Percentiles rank a stretch among this genome's conserved stretches.
phyloP scores from a whole-genome alignment of 345 rosid species.

The Rubroshorea leprosula region DNA sequence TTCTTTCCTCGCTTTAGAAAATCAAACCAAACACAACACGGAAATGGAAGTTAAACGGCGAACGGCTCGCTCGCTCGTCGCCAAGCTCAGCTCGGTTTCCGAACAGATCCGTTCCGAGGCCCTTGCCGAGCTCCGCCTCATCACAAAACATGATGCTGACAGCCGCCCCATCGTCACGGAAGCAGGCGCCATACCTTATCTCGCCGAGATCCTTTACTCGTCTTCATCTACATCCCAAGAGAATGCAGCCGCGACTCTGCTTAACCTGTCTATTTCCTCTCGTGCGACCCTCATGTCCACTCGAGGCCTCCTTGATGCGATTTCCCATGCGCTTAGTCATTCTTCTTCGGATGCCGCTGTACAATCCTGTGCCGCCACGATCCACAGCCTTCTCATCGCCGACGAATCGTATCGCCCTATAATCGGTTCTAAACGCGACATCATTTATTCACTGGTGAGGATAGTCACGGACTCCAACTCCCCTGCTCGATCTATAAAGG shows the following conservation, averaged over 20 bases:
- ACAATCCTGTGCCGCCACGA: constrained; percentile 77
- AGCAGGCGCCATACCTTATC: constrained; percentile 79
- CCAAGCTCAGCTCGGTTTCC: constrained; percentile 76
- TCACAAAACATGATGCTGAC: constrained; percentile 70
- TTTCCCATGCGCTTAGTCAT: constrained; percentile 71
- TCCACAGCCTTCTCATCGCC: constrained; percentile 64
- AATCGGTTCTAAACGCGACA: constrained; percentile 83
- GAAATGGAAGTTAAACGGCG: constrained; percentile 73
- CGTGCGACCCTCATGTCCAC: constrained; percentile 73
- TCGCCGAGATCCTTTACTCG: constrained; percentile 79
- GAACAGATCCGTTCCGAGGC: constrained; percentile 67
- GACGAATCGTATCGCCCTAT: constrained; percentile 82
- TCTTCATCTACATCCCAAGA: constrained; percentile 56
- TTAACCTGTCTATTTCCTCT: constrained; percentile 70
- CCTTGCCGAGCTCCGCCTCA: constrained; percentile 65
- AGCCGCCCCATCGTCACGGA: constrained; percentile 60
- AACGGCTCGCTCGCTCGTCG: constrained; percentile 49
- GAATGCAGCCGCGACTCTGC: constrained; percentile 82
- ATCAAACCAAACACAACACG: neutral
- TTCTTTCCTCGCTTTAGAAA: neutral
- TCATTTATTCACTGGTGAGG: constrained; percentile 63
- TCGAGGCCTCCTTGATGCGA: constrained; percentile 79
- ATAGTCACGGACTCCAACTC: constrained; percentile 47
- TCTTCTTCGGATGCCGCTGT: constrained; percentile 64
- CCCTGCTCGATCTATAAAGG: constrained; percentile 72